Evolutionary conservation across 2,329 filamentous ascomycete genomes (phyloP), one percentile per base, ranked within the genome.

Genomic region (Paecilomyces niveus): DNA sequence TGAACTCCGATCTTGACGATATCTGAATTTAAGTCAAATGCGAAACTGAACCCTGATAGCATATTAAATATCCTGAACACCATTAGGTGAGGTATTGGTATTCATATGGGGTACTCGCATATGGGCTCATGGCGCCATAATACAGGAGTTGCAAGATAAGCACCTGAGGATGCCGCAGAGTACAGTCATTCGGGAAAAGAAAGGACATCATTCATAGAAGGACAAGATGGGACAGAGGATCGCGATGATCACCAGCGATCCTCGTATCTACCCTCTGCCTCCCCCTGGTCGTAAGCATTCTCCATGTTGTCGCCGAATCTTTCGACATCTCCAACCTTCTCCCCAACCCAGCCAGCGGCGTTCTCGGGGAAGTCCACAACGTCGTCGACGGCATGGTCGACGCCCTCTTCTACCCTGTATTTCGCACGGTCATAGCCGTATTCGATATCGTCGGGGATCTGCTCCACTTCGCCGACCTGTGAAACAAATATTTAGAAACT

Each of bases 321-420:
- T 65, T 80, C 76, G 4, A 79, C 76, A 51, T 69, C 68, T 5
- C 77, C 78, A 3, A 78, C 76, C 57, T 72, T 70, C 29, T 74
- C 67, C 1, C 78, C 78, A 8, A 67, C 67, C 68, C 72, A 76
- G 54, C 65, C 68, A 11, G 74, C 72, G n/a, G 74, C 65, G 33
- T 74, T 64, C 55, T 74, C 70, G 2, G 73, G 72, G 49, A 68
- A 57, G 49, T 74, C 63, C 57, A 72, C 68, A 10, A 75, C 70
- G 52, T 68, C 65, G 2, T 72, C 61, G 11, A 70, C 69, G 0
- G 64, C 63, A 32, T 71, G 63, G 54, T 72, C 69, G 31, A 56
- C 65, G 6, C 53, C 57, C 18, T 63, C 49, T 50, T 64, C 65
- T 68, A 67, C 54, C 11, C 67, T 59, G 21, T 74, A 61, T 31